phyloP scores from a whole-genome alignment of 2,329 filamentous ascomycete genomes.

The Malbranchea cinnamomea region DNA sequence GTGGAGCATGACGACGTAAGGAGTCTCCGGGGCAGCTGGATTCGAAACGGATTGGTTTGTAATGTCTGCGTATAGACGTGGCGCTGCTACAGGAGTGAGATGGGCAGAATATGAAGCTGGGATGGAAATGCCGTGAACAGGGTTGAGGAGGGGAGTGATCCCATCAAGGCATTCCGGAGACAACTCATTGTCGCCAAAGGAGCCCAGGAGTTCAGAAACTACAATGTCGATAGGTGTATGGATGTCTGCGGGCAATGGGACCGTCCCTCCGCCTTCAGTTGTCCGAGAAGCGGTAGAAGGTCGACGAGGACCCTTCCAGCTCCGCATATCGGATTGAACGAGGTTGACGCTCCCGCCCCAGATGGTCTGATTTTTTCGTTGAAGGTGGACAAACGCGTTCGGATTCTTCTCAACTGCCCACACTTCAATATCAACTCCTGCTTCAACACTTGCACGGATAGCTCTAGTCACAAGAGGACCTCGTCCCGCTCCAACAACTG shows the following conservation, averaged over 20 bases:
- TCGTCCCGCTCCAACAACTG: slow-evolving; percentile 83
- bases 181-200: slow-evolving; percentile 93
- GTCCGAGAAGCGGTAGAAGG: no score
- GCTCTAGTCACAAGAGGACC: slow-evolving; percentile 84
- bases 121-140: slow-evolving; percentile 77
- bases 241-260: slow-evolving; percentile 8
- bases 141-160: slow-evolving; percentile 75
- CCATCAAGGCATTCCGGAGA: slow-evolving; percentile 94
- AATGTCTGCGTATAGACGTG: slow-evolving; percentile 72
- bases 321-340: slow-evolving; percentile 93
- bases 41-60: slow-evolving; percentile 47
- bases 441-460: slow-evolving; percentile 60
- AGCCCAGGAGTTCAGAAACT: slow-evolving; percentile 79
- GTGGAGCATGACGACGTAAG: slow-evolving; percentile 87
- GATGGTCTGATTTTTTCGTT: slow-evolving; percentile 67
- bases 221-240: slow-evolving; percentile 59
- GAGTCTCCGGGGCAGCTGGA: slow-evolving; percentile 66
- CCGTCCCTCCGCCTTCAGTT: no score
- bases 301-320: slow-evolving; percentile 65
- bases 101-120: slow-evolving; percentile 88
- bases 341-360: slow-evolving; percentile 74
- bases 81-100: slow-evolving; percentile 78
- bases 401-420: slow-evolving; percentile 98
- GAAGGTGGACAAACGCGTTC: slow-evolving; percentile 86
- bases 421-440: slow-evolving; percentile 64